Evolutionary conservation across 2,329 filamentous ascomycete species (phyloP).

Genomic region (Pseudocercospora vitis): DNA sequence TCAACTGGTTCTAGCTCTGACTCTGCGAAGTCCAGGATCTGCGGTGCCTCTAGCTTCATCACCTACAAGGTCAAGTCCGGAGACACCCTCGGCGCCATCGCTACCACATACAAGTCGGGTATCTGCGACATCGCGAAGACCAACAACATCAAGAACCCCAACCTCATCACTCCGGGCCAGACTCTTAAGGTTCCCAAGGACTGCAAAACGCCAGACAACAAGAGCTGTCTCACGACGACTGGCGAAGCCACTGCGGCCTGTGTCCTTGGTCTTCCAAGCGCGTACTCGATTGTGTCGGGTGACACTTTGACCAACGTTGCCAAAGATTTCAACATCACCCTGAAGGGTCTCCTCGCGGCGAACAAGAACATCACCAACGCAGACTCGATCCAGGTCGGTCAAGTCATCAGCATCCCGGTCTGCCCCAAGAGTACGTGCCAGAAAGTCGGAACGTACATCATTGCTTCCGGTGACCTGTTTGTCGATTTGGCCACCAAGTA

Average conservation of each 20-base stretch:
- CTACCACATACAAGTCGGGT: constrained; percentile 25
- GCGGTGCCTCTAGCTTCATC: constrained; percentile 22
- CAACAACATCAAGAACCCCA: constrained; percentile 39
- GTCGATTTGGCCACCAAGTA: constrained; percentile 27
- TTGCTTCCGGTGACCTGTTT: constrained; percentile 29
- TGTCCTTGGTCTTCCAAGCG: constrained; percentile 26
- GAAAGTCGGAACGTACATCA: constrained; percentile 26
- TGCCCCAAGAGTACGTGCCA: constrained; percentile 27
- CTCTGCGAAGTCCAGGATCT: constrained; percentile 9
- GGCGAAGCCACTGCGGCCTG: constrained; percentile 25
- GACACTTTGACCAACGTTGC: constrained; percentile 30
- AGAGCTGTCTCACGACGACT: constrained; percentile 24
- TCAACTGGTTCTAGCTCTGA: neutral
- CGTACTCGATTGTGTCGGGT: constrained; percentile 27
- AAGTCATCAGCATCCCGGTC: constrained; percentile 32
- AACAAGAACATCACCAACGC: constrained; percentile 30
- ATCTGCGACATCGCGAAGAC: constrained; percentile 31
- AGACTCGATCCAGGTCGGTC: constrained; percentile 24
- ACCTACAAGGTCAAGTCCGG: constrained; percentile 25
- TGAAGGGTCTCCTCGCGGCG: constrained; percentile 23
- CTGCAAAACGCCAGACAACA: constrained; percentile 31
- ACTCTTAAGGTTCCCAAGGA: constrained; percentile 33
- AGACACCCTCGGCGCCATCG: constrained; percentile 29
- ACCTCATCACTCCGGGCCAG: constrained; percentile 34
- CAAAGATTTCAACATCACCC: constrained; percentile 31